Evolutionary conservation across 1,284 basidiomycete species (phyloP).

Genomic region (Trichosporon ovoides): DNA sequence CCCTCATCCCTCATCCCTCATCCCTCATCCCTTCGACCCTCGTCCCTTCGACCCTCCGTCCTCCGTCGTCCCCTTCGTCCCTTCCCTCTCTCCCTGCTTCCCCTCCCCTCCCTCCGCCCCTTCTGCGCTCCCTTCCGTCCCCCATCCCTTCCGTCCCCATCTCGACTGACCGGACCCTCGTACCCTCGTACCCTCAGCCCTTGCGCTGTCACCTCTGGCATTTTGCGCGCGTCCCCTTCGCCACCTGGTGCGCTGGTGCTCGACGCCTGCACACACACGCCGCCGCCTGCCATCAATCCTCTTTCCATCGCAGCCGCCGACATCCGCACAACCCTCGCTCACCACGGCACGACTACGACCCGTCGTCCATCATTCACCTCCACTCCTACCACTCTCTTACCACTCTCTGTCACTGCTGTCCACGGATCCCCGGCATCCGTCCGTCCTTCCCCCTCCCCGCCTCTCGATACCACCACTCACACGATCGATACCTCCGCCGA

Average conservation of each 20-base stretch:
- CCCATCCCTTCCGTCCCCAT: no score
- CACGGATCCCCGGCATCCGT: neutral
- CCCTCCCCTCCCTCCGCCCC: no score
- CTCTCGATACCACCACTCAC: neutral
- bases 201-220: no score
- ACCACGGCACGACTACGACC: neutral
- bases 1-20: neutral
- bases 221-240: no score
- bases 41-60: neutral
- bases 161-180: no score
- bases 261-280: no score
- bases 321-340: neutral
- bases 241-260: no score
- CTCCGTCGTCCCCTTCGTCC: neutral
- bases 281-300: neutral
- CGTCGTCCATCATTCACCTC: neutral
- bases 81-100: no score
- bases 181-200: no score
- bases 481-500: no score
- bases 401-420: no score
- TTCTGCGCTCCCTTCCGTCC: no score
- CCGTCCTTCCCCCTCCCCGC: neutral
- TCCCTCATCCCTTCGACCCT: neutral
- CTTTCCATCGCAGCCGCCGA: neutral
- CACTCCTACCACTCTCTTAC: neutral